Percentiles rank a stretch among this genome's conserved stretches.
Evolutionary conservation across 2,329 filamentous ascomycete genomes (phyloP).

Genomic region (Colletotrichum costaricense): DNA sequence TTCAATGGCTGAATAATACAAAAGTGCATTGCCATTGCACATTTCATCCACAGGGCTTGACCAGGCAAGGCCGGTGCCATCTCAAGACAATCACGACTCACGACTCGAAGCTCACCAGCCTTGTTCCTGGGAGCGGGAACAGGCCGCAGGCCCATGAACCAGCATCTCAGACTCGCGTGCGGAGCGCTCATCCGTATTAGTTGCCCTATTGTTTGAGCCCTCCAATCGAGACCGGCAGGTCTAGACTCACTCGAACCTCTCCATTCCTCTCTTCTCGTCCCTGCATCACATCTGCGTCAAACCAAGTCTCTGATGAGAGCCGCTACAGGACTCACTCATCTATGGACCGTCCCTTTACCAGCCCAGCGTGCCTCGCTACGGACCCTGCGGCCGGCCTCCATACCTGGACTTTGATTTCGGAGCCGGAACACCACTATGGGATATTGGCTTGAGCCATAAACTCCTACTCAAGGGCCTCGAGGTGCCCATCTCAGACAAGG

Average conservation of each 20-base stretch:
- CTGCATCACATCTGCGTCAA: constrained; percentile 27
- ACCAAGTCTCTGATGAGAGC: neutral
- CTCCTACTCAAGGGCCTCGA: neutral
- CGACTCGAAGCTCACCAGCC: neutral
- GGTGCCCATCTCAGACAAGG: neutral
- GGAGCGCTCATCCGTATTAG: neutral
- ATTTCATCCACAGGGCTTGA: neutral
- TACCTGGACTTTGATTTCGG: neutral
- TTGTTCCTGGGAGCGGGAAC: neutral
- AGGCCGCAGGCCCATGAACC: neutral
- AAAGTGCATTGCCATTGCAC: neutral
- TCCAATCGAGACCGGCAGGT: neutral
- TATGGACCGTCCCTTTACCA: neutral
- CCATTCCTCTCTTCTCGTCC: constrained; percentile 13
- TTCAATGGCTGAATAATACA: neutral
- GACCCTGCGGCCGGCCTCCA: neutral
- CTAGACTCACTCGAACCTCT: constrained; percentile 4
- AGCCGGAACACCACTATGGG: neutral
- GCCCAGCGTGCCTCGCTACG: neutral
- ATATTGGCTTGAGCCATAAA: neutral
- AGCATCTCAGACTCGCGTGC: neutral
- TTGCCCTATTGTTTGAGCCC: neutral
- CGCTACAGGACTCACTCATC: neutral
- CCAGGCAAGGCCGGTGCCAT: neutral
- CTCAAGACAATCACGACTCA: constrained; percentile 14